A percentile compares a stretch with the other conserved stretches of the same genome.
Conservation (phyloP, 2,329 filamentous ascomycete species). For the Fusarium mangiferae region DNA sequence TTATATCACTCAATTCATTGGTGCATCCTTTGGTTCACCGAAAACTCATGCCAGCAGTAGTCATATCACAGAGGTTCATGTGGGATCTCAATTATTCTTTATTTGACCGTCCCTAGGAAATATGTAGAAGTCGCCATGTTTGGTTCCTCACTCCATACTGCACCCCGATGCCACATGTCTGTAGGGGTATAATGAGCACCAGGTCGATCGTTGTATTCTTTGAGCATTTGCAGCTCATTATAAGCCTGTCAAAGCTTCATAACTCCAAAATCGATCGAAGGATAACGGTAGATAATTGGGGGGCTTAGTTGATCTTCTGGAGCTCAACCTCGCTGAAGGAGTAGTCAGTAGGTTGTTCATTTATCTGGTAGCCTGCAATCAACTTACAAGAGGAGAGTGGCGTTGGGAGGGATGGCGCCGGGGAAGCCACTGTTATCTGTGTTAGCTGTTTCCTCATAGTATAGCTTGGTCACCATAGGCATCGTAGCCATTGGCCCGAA, state of each 20-base stretch:
- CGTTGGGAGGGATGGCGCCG: constrained; percentile 77
- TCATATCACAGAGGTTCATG: background rate
- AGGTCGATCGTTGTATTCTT: background rate
- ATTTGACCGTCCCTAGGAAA: constrained; percentile 3
- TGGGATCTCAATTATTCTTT: constrained; percentile 13
- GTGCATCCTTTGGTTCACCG: background rate
- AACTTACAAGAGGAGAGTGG: constrained; percentile 87
- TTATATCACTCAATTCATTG: background rate
- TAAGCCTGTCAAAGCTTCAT: constrained; percentile 2
- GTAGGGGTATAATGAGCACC: constrained; percentile 22
- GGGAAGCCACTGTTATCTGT: constrained; percentile 73
- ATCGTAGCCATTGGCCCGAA: background rate
- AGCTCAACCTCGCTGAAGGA: constrained; percentile 73
- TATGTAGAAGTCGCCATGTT: background rate
- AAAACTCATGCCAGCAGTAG: background rate
- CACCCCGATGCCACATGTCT: background rate
- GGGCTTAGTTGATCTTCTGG: constrained; percentile 65
- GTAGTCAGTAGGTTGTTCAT: background rate
- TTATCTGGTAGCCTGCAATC: background rate
- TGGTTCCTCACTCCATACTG: background rate
- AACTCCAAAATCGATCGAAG: constrained; percentile 10
- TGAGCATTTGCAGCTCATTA: background rate
- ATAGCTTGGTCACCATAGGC: background rate
- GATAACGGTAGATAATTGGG: background rate
- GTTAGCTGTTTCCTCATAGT: constrained; percentile 14